Conservation (phyloP, 345 rosid species). For the Eucalyptus urophylla region DNA sequence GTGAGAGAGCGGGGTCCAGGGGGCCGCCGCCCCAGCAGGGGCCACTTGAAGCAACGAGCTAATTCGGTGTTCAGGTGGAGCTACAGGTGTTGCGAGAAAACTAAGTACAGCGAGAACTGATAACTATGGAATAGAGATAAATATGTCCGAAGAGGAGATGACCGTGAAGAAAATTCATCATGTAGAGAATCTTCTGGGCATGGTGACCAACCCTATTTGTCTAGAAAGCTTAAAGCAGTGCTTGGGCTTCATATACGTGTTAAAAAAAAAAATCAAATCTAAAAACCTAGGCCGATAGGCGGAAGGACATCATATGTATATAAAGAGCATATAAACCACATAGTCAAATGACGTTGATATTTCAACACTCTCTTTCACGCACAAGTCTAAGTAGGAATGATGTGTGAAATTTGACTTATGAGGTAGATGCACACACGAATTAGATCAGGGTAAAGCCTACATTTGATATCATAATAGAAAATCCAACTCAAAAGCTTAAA, state of each 20-base stretch:
- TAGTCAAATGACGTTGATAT: fast-evolving
- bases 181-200: not conserved
- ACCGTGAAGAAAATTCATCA: not conserved
- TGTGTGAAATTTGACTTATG: not conserved
- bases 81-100: not conserved
- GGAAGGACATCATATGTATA: fast-evolving
- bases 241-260: not conserved
- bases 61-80: not conserved
- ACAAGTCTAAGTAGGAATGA: not conserved
- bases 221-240: not conserved
- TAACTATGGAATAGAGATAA: not conserved
- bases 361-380: not conserved
- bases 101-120: not conserved
- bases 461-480: not conserved
- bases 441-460: not conserved
- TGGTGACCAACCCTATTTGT: not conserved
- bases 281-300: not conserved
- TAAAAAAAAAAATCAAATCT: not conserved
- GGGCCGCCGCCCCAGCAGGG: too few relatives aligned
- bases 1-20: too few relatives aligned
- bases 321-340: not conserved
- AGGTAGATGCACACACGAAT: fast-evolving
- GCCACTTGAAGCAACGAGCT: not conserved
- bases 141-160: not conserved
- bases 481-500: not conserved